phyloP scores from a whole-genome alignment of 2,329 filamentous ascomycete species.

The Colletotrichum truncatum region DNA sequence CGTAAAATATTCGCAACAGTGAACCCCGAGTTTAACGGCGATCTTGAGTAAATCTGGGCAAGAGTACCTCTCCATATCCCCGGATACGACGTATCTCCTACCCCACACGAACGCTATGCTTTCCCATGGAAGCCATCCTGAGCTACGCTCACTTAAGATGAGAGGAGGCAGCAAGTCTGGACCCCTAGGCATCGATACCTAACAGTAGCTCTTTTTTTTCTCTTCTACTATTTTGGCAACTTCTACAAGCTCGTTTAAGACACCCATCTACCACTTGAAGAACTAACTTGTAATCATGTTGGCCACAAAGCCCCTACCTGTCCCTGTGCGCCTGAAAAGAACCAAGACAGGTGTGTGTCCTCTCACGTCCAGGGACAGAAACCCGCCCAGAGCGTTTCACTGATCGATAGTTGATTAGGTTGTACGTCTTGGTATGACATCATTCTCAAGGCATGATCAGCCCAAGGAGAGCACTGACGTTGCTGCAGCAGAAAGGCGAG shows the following conservation, averaged over 20 bases:
- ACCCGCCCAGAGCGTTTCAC: not conserved
- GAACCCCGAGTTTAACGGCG: not conserved
- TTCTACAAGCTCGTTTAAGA: no score
- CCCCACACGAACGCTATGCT: not conserved
- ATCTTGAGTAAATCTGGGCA: not conserved
- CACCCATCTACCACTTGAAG: not conserved
- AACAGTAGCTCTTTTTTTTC: not conserved
- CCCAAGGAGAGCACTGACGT: not conserved
- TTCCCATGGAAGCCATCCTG: no score
- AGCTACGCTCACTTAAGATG: no score
- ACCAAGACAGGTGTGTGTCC: not conserved
- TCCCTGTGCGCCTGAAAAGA: not conserved
- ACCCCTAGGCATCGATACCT: no score
- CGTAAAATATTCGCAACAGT: not conserved
- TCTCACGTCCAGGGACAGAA: not conserved
- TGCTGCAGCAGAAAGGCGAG: not conserved
- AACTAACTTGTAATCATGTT: not conserved
- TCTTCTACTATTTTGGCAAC: not conserved
- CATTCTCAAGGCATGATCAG: accelerated
- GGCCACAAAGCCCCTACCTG: not conserved
- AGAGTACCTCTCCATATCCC: not conserved
- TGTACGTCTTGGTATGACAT: not conserved
- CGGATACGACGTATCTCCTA: not conserved
- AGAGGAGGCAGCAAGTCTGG: no score
- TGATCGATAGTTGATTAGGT: not conserved